Evolutionary conservation across 1,284 basidiomycete species (phyloP), one percentile per base, ranked within the genome.

Genomic region (Rhodotorula mucilaginosa): DNA sequence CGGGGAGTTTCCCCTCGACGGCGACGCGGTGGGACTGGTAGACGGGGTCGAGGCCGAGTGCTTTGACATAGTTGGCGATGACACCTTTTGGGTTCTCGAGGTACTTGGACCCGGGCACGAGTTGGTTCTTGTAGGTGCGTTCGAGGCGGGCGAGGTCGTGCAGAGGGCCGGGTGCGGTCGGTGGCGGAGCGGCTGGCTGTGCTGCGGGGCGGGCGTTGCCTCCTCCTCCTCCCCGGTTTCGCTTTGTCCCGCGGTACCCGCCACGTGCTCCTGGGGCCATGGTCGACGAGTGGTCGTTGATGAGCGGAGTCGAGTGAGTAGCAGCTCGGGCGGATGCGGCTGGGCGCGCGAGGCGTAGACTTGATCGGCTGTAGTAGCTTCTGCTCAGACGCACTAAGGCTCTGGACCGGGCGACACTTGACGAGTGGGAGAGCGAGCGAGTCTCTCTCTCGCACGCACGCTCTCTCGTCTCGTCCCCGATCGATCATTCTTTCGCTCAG

Each of bases 81-180:
- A 76, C 69, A 44, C 70, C 68, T 54, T 74, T 74, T 0, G 64
- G 58, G 58, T 70, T 70, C 44, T 70, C 73, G 34, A 63, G 23
- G 54, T 61, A 68, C 49, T 70, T 70, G 12, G 49, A 23, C 1
- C 29, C 26, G 34, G 61, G 7, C 3, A 31, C 31, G 48, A 61
- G n/a, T 2, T 31, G 26, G 13, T 34, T n/a, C 26, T n/a, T 16
- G 18, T 49, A 61, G 5, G 61, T 48, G 31, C 29, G 31, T 15
- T 51, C 54, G 57, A 68, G 57, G 52, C 58, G 58, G 46, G 47
- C 31, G 46, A 21, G n/a, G 48, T 58, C 59, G 51, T 58, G 67
- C 26, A 68, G 19, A 2, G 70, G 70, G 13, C 66, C 66, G 2
- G 63, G 66, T 0, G 59, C 66, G 13, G 57, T 7, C 1, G 66